Evolutionary conservation across 192 early-diverging fungal species (phyloP), one percentile per base, ranked within the genome.

Genomic region (Entophlyctis luteolus): DNA sequence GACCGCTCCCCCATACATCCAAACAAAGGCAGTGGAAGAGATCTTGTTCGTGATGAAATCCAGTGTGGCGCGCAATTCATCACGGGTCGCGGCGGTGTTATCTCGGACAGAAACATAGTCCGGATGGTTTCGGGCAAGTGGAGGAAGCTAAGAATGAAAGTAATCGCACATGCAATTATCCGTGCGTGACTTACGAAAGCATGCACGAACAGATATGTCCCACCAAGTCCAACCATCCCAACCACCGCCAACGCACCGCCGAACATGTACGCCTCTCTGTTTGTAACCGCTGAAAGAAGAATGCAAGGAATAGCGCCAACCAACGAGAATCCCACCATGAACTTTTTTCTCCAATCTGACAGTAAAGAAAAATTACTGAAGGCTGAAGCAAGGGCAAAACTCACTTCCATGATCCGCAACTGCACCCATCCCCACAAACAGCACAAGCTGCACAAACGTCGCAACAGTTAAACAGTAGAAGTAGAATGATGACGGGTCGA

Each of bases 401-500:
- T 2, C 25, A 63, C 60, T 12, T n/a, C 16, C 54, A 22, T 37
- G 37, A 35, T 38, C 52, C 4, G 39, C 36, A 33, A 39, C 12
- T 12, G 33, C 22, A n/a, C 28, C 18, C 12, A 29, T 4, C 0
- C 25, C 35, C 23, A 74, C 62, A 57, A 79, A 79, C 37, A 75
- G 54, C 27, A 78, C 4, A n/a, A 68, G 38, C 48, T 78, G 76
- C 10, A 45, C 12, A 2, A 74, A 23, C 1, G 63, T 54, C 3
- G 68, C 35, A 27, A 74, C 42, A 34, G 68, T 48, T 32, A 63
- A 70, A 32, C 65, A 32, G 45, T 74, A 71, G 35, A 78, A 72
- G 32, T 65, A 67, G 34, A 72, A 37, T n/a, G 66, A 54, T 12
- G 59, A 33, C 23, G 71, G 63, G 48, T 72, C 38, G 1, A 74